Evolutionary conservation across 306 rosid species (phyloP).

Genomic region (Purshia tridentata): DNA sequence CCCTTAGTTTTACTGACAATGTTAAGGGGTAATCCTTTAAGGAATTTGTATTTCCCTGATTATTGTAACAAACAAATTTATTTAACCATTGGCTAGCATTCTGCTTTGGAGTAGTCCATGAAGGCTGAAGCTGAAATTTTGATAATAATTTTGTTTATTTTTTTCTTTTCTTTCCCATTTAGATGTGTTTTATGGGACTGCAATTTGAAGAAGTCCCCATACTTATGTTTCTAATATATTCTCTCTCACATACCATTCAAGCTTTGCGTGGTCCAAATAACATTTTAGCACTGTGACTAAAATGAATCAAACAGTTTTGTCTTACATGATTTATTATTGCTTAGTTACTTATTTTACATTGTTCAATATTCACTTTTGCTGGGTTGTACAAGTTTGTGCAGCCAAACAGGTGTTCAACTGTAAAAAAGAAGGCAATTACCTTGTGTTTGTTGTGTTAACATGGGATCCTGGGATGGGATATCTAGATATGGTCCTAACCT

Average conservation of each 20-base stretch:
- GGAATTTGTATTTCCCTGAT: background rate
- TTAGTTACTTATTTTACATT: background rate
- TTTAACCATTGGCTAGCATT: background rate
- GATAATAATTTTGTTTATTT: background rate
- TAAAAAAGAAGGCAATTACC: background rate
- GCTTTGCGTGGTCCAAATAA: background rate
- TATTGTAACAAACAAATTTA: background rate
- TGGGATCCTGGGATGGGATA: background rate
- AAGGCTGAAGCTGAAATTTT: background rate
- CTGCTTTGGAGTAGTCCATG: background rate
- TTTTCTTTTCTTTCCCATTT: background rate
- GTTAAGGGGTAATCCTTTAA: too few relatives aligned
- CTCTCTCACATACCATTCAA: constrained; percentile 1
- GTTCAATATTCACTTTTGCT: background rate
- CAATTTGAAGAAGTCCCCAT: background rate
- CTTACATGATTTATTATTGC: background rate
- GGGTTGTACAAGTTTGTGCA: background rate
- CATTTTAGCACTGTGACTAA: background rate
- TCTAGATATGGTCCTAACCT: background rate
- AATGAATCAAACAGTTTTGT: background rate
- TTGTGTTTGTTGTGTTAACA: background rate
- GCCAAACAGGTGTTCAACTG: background rate
- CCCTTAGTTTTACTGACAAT: background rate
- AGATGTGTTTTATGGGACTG: background rate
- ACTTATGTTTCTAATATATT: background rate